Conservation (phyloP, 2,329 filamentous ascomycete species). For the Diaporthe australafricana region DNA sequence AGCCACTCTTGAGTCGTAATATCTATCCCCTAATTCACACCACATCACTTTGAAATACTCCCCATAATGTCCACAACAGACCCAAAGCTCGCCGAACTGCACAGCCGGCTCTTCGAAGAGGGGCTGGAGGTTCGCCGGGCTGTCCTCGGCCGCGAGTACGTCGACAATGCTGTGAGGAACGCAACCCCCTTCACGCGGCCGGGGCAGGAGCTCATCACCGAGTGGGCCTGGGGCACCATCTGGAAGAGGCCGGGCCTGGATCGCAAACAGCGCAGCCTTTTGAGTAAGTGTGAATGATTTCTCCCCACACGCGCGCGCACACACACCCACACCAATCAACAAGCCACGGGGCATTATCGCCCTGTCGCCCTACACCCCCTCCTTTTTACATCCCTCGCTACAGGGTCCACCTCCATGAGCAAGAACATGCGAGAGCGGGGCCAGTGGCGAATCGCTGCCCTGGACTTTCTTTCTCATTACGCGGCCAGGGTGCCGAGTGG, state of each 20-base stretch:
- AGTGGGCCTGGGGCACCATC: slow-evolving; percentile 70
- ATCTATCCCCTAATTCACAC: too few relatives aligned
- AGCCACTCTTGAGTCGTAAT: not conserved
- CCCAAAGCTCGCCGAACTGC: not conserved
- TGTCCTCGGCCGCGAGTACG: slow-evolving; percentile 70
- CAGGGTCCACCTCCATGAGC: too few relatives aligned
- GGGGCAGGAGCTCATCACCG: slow-evolving; percentile 71
- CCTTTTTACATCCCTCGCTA: not conserved
- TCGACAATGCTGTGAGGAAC: slow-evolving; percentile 64
- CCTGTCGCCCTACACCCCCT: not conserved
- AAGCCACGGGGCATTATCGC: not conserved
- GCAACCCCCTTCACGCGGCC: slow-evolving; percentile 67
- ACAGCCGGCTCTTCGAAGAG: slow-evolving; percentile 67
- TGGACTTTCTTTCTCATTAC: not conserved
- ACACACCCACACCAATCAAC: not conserved
- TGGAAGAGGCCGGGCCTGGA: slow-evolving; percentile 73
- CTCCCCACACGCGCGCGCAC: too few relatives aligned
- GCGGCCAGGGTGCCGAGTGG: not conserved
- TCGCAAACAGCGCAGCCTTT: slow-evolving; percentile 67
- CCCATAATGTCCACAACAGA: not conserved
- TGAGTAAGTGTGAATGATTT: slow-evolving; percentile 53
- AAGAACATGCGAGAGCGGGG: too few relatives aligned
- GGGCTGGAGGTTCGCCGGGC: slow-evolving; percentile 69
- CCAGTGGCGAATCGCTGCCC: too few relatives aligned
- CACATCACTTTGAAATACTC: not conserved